phyloP scores from a whole-genome alignment of 192 early-diverging fungal species.

The Podila verticillata region DNA sequence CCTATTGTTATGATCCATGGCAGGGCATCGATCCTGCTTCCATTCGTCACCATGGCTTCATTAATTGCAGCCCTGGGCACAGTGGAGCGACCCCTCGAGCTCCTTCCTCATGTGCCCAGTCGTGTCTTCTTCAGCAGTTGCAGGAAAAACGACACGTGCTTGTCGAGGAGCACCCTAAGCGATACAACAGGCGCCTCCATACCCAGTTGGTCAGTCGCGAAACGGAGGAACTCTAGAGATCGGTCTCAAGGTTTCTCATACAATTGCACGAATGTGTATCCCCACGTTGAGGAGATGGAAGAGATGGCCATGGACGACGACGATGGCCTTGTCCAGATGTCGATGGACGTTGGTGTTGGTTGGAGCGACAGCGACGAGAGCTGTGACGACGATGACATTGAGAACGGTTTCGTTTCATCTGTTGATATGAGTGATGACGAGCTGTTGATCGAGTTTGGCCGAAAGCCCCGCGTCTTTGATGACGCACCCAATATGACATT shows the following conservation, averaged over 20 bases:
- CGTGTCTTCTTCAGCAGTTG: constrained; percentile 17
- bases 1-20: not conserved
- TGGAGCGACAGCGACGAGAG: constrained; percentile 19
- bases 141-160: not conserved
- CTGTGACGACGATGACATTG: not conserved
- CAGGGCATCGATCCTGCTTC: constrained; percentile 1
- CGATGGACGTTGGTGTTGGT: not conserved
- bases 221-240: constrained; percentile 1
- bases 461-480: constrained; percentile 35
- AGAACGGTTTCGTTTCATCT: not conserved
- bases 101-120: not conserved
- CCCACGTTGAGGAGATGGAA: constrained; percentile 14
- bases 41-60: constrained; percentile 1
- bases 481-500: constrained; percentile 22
- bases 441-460: constrained; percentile 29
- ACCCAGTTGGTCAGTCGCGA: not conserved
- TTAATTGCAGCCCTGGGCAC: constrained; percentile 7
- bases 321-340: not conserved
- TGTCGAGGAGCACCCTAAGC: not conserved
- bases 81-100: constrained; percentile 4
- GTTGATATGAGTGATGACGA: constrained; percentile 12
- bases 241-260: not conserved
- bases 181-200: not conserved
- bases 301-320: constrained; percentile 4
- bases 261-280: constrained; percentile 24